phyloP scores from a whole-genome alignment of 2,329 filamentous ascomycete genomes.

The Stylonectria norvegica region DNA sequence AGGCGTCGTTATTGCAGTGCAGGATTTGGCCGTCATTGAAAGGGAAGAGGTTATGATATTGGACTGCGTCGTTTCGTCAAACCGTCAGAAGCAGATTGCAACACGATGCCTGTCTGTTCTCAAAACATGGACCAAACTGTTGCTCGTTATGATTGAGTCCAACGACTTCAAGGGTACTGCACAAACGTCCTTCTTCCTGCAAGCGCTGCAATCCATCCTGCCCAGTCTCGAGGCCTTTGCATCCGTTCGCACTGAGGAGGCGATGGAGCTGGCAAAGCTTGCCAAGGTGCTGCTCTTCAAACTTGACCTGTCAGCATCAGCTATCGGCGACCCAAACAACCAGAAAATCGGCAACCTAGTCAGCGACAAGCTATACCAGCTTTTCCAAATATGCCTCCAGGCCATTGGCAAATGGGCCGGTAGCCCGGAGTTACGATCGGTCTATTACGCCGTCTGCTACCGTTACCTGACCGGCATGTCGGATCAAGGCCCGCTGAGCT shows the following conservation, averaged over 20 bases:
- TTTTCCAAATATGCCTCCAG: slow-evolving; percentile 82
- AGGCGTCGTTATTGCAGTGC: slow-evolving; percentile 46
- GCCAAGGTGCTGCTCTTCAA: slow-evolving; percentile 69
- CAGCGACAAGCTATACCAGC: slow-evolving; percentile 83
- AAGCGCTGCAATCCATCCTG: slow-evolving; percentile 80
- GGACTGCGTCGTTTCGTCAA: slow-evolving; percentile 59
- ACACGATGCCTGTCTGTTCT: slow-evolving; percentile 64
- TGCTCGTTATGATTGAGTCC: slow-evolving; percentile 77
- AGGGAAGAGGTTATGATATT: slow-evolving; percentile 59
- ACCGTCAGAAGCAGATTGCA: slow-evolving; percentile 58
- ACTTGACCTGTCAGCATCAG: slow-evolving; percentile 54
- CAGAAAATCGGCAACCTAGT: slow-evolving; percentile 64
- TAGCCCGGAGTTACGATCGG: slow-evolving; percentile 68
- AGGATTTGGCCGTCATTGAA: slow-evolving; percentile 50
- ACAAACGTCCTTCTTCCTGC: slow-evolving; percentile 75
- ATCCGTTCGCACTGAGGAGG: slow-evolving; percentile 64
- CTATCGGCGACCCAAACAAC: slow-evolving; percentile 39
- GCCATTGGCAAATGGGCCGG: slow-evolving; percentile 73
- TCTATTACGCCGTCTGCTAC: slow-evolving; percentile 90
- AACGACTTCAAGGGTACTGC: slow-evolving; percentile 73
- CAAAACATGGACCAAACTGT: slow-evolving; percentile 77
- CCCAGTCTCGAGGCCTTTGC: slow-evolving; percentile 81
- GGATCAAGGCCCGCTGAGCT: slow-evolving; percentile 46
- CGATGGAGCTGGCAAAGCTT: slow-evolving; percentile 73
- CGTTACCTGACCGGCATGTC: slow-evolving; percentile 73